Evolutionary conservation across 2,329 filamentous ascomycete genomes (phyloP).

Genomic region (Conoideocrella luteorostrata): DNA sequence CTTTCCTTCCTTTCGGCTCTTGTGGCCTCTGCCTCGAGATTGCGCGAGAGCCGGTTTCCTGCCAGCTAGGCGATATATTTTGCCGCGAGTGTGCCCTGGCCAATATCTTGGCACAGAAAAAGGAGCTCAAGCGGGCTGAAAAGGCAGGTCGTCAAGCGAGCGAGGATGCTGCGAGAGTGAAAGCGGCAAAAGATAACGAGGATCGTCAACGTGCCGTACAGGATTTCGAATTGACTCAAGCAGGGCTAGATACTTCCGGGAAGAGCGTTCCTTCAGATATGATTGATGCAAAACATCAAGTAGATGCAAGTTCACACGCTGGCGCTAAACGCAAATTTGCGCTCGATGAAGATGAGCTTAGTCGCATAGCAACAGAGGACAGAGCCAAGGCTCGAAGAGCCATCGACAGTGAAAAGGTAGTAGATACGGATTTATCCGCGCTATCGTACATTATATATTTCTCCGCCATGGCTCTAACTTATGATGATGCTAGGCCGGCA

Average conservation of each 20-base stretch:
- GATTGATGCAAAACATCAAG: not conserved
- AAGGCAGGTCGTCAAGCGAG: conserved; percentile 56
- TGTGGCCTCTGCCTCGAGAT: conserved; percentile 82
- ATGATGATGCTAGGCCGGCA: conserved; percentile 50
- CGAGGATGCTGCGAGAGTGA: conserved; percentile 55
- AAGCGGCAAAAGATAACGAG: conserved; percentile 59
- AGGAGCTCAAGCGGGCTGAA: conserved; percentile 80
- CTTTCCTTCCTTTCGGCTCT: conserved; percentile 83
- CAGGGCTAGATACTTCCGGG: conserved; percentile 48
- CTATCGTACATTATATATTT: not conserved
- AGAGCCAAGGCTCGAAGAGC: conserved; percentile 61
- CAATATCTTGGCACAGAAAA: conserved; percentile 85
- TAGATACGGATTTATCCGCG: not conserved
- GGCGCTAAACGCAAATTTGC: conserved; percentile 63
- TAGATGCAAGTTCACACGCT: conserved; percentile 8
- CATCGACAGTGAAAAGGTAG: conserved; percentile 66
- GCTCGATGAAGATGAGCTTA: conserved; percentile 69
- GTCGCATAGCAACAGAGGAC: conserved; percentile 63
- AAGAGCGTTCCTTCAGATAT: conserved; percentile 27
- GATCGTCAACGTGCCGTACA: conserved; percentile 62
- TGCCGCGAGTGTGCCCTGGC: conserved; percentile 89
- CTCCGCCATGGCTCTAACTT: conserved; percentile 8
- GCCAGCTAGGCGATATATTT: conserved; percentile 80
- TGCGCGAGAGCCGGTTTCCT: conserved; percentile 77
- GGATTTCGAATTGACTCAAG: conserved; percentile 82